Evolutionary conservation across 768 basidiomycete genomes (phyloP).

Genomic region (Mycena sanguinolenta): DNA sequence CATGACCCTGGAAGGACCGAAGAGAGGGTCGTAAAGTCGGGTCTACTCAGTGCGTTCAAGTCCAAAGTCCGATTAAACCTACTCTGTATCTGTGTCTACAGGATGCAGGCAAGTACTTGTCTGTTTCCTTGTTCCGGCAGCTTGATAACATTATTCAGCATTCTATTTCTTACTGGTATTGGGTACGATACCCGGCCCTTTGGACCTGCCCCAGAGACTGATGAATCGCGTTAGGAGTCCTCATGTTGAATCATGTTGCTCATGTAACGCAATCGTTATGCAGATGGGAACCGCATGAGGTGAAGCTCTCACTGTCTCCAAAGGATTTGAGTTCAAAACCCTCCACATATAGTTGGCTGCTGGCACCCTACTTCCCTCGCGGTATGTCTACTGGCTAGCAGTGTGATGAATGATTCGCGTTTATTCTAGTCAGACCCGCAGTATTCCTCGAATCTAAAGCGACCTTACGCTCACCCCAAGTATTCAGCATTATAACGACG

Average conservation of each 20-base stretch:
- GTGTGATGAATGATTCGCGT: not conserved
- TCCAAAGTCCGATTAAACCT: not conserved
- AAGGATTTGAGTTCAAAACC: too few relatives aligned
- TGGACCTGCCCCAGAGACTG: not conserved
- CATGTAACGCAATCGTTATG: constrained; percentile 13
- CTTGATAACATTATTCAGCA: not conserved
- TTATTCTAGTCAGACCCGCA: constrained; percentile 14
- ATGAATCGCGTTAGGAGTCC: not conserved
- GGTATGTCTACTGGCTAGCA: too few relatives aligned
- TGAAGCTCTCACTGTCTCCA: too few relatives aligned
- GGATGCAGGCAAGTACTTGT: constrained; percentile 2
- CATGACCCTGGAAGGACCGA: constrained; percentile 3
- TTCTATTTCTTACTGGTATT: constrained; percentile 19
- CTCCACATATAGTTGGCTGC: too few relatives aligned
- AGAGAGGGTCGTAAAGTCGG: not conserved
- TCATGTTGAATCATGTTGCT: constrained; percentile 16
- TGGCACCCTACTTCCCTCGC: too few relatives aligned
- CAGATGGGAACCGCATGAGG: constrained; percentile 25
- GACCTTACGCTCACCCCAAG: constrained; percentile 3
- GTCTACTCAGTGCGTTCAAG: not conserved
- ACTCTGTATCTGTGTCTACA: constrained; percentile 17
- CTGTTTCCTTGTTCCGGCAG: not conserved
- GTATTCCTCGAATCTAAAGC: constrained; percentile 26
- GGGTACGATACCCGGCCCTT: constrained; percentile 1
- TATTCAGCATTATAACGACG: not conserved